Conservation (phyloP, 202 grass and related monocot genomes). For the Setaria viridis region DNA sequence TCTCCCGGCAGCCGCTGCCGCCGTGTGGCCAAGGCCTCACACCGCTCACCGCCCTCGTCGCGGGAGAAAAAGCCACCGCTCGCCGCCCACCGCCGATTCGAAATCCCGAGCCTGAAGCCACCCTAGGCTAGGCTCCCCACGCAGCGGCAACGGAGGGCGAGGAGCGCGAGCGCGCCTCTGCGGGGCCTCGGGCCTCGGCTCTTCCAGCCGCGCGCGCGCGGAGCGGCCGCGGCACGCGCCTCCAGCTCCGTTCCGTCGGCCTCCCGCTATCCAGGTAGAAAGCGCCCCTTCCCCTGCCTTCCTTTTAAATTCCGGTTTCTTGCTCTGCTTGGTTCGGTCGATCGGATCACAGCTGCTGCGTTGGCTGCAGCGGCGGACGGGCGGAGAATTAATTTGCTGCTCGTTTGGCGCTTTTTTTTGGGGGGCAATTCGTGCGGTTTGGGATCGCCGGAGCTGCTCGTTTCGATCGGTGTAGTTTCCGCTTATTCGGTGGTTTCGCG, state of each 20-base stretch:
- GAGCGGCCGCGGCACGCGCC: not conserved
- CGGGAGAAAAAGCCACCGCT: not conserved
- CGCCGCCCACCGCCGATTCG: not conserved
- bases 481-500: not conserved
- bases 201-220: slow-evolving; percentile 25
- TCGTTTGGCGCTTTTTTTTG: not conserved
- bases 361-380: not conserved
- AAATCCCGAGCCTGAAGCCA: not conserved
- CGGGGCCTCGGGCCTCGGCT: slow-evolving; percentile 11
- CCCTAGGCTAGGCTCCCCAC: not conserved
- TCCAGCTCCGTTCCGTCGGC: slow-evolving; percentile 16
- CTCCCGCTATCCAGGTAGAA: slow-evolving; percentile 48
- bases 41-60: not conserved
- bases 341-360: slow-evolving; percentile 17
- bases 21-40: slow-evolving; percentile 29
- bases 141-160: slow-evolving; percentile 47
- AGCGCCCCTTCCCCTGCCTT: not conserved
- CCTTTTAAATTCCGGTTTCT: not conserved
- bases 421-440: not conserved
- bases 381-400: not conserved
- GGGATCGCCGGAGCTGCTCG: not conserved
- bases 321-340: not conserved
- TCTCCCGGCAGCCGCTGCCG: not conserved
- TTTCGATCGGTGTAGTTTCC: not conserved
- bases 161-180: slow-evolving; percentile 45